Conservation (phyloP, 768 basidiomycete genomes). For the Psilocybe cubensis region DNA sequence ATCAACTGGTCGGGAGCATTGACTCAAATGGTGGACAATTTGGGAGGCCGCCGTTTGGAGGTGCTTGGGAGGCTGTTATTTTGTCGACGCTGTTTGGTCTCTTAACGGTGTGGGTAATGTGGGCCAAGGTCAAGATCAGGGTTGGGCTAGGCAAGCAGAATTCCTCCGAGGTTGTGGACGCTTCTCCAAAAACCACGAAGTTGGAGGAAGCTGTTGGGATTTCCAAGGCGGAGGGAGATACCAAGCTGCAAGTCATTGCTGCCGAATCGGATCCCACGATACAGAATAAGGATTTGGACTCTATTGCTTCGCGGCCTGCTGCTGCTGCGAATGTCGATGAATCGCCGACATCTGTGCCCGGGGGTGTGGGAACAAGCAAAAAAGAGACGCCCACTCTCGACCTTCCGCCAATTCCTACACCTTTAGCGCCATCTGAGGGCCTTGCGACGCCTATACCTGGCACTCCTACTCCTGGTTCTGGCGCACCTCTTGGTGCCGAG, state of each 20-base stretch:
- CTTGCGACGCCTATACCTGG: neutral
- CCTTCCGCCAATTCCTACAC: neutral
- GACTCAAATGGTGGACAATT: neutral
- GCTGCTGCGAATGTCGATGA: neutral
- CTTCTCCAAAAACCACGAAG: neutral
- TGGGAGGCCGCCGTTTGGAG: neutral
- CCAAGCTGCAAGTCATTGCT: neutral
- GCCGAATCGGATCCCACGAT: neutral
- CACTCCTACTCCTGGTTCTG: conserved; percentile 10
- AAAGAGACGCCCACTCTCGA: neutral
- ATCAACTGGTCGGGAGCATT: neutral
- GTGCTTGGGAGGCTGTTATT: conserved; percentile 10
- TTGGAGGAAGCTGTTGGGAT: neutral
- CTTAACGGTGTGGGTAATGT: conserved; percentile 10
- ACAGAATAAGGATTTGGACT: neutral
- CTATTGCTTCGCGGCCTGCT: neutral
- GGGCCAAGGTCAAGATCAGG: conserved; percentile 10
- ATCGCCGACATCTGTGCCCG: neutral
- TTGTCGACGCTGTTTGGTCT: conserved; percentile 8
- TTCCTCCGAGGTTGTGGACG: neutral
- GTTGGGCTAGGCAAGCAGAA: neutral
- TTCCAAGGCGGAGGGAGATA: neutral
- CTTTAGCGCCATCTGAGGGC: neutral
- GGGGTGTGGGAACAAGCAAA: neutral
- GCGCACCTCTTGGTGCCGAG: conserved; percentile 48